Evolutionary conservation across 2,329 filamentous ascomycete genomes (phyloP).

Genomic region (Monosporascus sp.): DNA sequence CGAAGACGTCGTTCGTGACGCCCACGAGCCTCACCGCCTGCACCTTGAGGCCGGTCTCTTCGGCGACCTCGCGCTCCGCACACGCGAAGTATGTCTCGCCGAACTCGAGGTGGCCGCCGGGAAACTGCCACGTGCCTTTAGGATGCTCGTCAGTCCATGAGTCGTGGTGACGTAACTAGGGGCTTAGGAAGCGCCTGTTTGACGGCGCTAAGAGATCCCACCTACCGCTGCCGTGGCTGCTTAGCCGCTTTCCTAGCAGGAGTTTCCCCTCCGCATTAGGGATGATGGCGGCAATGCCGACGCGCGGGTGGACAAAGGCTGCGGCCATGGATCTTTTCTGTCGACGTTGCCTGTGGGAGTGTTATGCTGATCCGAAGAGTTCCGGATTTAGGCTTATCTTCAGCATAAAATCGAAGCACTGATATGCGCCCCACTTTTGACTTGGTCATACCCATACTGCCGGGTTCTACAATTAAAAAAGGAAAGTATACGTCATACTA

Average conservation of each 20-base stretch:
- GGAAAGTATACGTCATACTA: too few relatives aligned
- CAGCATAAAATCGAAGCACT: too few relatives aligned
- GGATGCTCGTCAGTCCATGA: conserved; percentile 7
- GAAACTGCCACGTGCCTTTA: conserved; percentile 59
- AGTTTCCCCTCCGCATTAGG: conserved; percentile 37
- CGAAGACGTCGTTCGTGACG: conserved; percentile 65
- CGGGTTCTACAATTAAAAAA: background rate
- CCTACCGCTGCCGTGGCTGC: conserved; percentile 45
- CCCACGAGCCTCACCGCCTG: conserved; percentile 48
- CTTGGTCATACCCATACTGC: background rate
- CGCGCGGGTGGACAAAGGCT: conserved; percentile 29
- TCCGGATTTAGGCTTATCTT: background rate
- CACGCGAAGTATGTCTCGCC: conserved; percentile 59
- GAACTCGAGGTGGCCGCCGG: conserved; percentile 71
- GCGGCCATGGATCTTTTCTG: conserved; percentile 14
- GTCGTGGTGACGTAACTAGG: background rate
- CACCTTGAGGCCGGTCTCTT: conserved; percentile 65
- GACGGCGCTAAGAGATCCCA: conserved; percentile 1
- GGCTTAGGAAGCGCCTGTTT: background rate
- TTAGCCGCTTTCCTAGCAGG: conserved; percentile 42
- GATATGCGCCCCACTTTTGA: too few relatives aligned
- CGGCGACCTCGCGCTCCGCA: conserved; percentile 60
- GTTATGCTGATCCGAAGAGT: background rate
- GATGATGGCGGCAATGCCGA: conserved; percentile 47
- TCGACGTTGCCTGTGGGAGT: background rate